Evolutionary conservation across 768 basidiomycete genomes (phyloP).

Genomic region (Tylopilus balloui): DNA sequence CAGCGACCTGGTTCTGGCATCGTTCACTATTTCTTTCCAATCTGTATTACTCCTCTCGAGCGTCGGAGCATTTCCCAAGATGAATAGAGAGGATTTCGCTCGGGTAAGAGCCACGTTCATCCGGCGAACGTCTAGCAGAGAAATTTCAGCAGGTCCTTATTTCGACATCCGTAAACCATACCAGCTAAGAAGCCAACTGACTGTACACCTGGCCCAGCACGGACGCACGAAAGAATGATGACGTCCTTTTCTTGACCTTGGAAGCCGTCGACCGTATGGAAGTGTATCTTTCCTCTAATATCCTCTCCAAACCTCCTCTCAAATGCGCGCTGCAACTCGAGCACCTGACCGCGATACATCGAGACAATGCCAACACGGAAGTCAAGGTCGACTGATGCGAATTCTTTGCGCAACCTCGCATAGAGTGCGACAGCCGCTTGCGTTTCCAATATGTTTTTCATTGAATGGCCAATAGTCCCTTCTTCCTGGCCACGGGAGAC

Average conservation of each 20-base stretch:
- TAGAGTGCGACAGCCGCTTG: conserved; percentile 76
- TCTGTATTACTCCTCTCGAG: conserved; percentile 78
- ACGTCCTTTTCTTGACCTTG: conserved; percentile 99
- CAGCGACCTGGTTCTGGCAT: conserved; percentile 64
- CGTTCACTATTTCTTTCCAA: conserved; percentile 74
- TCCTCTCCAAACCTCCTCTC: conserved; percentile 63
- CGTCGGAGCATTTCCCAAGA: conserved; percentile 87
- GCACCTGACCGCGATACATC: conserved; percentile 91
- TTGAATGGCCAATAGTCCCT: conserved; percentile 53
- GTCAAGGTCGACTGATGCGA: conserved; percentile 48
- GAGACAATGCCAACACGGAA: conserved; percentile 72
- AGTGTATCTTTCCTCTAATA: conserved; percentile 72
- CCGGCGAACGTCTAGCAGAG: conserved; percentile 60
- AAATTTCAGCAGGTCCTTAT: conserved; percentile 1
- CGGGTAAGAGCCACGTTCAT: conserved; percentile 99
- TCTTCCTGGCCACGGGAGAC: conserved; percentile 63
- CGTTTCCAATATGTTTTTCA: conserved; percentile 73
- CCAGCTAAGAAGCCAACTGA: conserved; percentile 88
- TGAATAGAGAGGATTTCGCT: conserved; percentile 89
- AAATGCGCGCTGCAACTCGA: conserved; percentile 69
- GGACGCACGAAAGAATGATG: conserved; percentile 95
- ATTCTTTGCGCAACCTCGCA: conserved; percentile 62
- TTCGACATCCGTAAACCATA: conserved; percentile 23
- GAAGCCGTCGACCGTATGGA: conserved; percentile 98
- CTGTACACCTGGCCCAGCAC: conserved; percentile 81